phyloP scores from a whole-genome alignment of 148 eudicot species.

The Limonium bicolor region DNA sequence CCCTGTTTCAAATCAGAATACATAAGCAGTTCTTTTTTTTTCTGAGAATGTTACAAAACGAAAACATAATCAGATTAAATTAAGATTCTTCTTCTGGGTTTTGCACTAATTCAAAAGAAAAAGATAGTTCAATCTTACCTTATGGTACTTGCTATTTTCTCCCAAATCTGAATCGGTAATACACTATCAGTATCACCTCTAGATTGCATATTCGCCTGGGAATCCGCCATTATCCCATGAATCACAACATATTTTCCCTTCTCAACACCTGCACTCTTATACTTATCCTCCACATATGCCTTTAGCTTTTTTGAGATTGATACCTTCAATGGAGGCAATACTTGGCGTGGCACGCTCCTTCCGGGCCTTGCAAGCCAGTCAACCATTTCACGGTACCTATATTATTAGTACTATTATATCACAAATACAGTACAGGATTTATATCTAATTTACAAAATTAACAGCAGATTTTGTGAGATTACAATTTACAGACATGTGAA shows the following conservation, averaged over 20 bases:
- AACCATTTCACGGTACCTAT: slow-evolving; percentile 73
- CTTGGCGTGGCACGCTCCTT: slow-evolving; percentile 40
- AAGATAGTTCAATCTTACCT: slow-evolving; percentile 20
- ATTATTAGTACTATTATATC: not conserved
- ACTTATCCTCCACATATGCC: slow-evolving; percentile 61
- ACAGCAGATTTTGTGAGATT: not conserved
- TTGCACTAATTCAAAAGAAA: not conserved
- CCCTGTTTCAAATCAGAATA: slow-evolving; percentile 35
- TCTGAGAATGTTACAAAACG: no score
- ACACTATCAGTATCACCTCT: slow-evolving; percentile 81
- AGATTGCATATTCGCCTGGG: slow-evolving; percentile 87
- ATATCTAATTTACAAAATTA: not conserved
- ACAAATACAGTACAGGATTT: not conserved
- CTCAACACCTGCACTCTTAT: slow-evolving; percentile 49
- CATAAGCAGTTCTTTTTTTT: no score
- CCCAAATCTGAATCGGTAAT: slow-evolving; percentile 70
- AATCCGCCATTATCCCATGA: slow-evolving; percentile 75
- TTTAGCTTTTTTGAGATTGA: slow-evolving; percentile 59
- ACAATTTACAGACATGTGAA: slow-evolving; percentile 50
- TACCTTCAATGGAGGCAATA: slow-evolving; percentile 54
- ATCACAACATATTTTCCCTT: slow-evolving; percentile 83
- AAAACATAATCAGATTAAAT: no score
- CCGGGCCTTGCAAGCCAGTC: slow-evolving; percentile 81
- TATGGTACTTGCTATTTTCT: slow-evolving; percentile 36
- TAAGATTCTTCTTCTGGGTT: no score